Evolutionary conservation across 768 basidiomycete species (phyloP).

Genomic region (Rhodocollybia butyracea): DNA sequence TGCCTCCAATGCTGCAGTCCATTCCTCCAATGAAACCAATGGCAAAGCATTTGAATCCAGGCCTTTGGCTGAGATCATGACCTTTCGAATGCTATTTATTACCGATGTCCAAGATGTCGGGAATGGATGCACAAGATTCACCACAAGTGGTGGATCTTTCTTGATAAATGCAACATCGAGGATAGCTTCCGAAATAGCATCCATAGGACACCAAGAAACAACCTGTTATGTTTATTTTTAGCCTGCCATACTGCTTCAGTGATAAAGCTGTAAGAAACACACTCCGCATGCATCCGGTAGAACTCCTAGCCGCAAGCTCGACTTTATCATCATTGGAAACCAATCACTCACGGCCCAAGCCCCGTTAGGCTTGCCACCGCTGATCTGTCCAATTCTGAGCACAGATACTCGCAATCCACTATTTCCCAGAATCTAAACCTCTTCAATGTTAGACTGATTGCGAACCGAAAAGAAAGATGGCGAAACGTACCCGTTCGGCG

Average conservation of each 20-base stretch:
- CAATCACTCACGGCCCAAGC: slow-evolving; percentile 34
- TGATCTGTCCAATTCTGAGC: slow-evolving; percentile 33
- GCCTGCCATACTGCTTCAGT: neutral
- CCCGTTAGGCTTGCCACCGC: slow-evolving; percentile 29
- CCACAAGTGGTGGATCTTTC: neutral
- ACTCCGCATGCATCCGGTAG: slow-evolving; percentile 25
- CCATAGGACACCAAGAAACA: slow-evolving; percentile 17
- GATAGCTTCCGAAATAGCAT: neutral
- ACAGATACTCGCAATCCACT: slow-evolving; percentile 13
- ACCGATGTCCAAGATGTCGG: slow-evolving; percentile 6
- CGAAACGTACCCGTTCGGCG: slow-evolving; percentile 13
- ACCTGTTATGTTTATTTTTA: slow-evolving; percentile 16
- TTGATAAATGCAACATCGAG: slow-evolving; percentile 6
- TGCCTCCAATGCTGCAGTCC: neutral
- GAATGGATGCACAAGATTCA: slow-evolving; percentile 12
- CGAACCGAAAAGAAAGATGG: no score
- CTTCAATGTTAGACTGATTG: neutral
- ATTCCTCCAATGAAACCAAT: neutral
- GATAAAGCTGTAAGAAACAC: slow-evolving; percentile 8
- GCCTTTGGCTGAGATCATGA: slow-evolving; percentile 1
- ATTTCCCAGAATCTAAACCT: slow-evolving; percentile 14
- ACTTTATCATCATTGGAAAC: slow-evolving; percentile 34
- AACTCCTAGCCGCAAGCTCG: slow-evolving; percentile 22
- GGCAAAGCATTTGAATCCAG: neutral
- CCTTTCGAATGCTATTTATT: neutral